Evolutionary conservation across 257 asterid species (phyloP).

Genomic region (Solanum gracilifrons): DNA sequence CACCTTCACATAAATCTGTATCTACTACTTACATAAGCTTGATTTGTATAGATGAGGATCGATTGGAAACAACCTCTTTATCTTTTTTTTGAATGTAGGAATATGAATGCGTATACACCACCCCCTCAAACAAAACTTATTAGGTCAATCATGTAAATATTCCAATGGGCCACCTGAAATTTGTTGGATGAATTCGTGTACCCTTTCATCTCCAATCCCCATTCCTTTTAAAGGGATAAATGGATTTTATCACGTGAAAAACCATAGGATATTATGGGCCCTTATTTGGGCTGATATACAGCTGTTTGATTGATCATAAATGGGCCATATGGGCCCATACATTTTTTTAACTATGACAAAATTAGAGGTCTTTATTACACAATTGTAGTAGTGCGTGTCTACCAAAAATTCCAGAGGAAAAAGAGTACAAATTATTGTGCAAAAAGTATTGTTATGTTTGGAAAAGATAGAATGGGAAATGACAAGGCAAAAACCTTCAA

Average conservation of each 20-base stretch:
- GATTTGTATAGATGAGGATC: neutral
- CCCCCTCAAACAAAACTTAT: neutral
- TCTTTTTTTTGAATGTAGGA: neutral
- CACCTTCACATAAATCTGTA: neutral
- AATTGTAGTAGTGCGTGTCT: neutral
- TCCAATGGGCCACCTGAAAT: neutral
- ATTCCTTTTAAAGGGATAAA: neutral
- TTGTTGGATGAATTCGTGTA: neutral
- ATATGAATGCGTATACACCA: neutral
- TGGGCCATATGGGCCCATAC: neutral
- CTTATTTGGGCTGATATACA: neutral
- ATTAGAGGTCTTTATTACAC: neutral
- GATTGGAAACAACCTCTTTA: too few species aligned
- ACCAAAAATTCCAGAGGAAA: neutral
- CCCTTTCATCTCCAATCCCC: neutral
- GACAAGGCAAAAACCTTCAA: neutral
- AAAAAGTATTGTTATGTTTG: neutral
- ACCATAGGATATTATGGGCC: neutral
- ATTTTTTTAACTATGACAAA: neutral
- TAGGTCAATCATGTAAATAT: neutral
- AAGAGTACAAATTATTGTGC: neutral
- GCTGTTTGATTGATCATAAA: neutral
- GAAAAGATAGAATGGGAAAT: neutral
- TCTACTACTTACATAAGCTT: neutral
- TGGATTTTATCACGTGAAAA: neutral